These are phyloP conservation scores for Datura wrightii DNA, from an alignment of 257 asterid species.

Conservation along the genomic window DNA sequence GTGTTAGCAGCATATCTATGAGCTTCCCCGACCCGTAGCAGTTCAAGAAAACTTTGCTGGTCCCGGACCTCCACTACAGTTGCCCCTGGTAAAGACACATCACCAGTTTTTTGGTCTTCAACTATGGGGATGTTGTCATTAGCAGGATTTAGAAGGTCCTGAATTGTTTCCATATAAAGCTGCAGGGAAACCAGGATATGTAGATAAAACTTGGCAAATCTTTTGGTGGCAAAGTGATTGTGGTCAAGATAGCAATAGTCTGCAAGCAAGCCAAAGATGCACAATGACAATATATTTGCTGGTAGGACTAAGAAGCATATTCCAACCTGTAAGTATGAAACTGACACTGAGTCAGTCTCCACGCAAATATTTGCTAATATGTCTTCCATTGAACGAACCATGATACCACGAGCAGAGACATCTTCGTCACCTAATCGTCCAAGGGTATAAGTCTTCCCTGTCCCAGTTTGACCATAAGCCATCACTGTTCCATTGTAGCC, in stretches of 20 bases:
- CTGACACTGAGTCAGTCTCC: conserved; percentile 79
- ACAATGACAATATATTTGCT: background rate
- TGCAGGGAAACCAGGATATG: conserved; percentile 48
- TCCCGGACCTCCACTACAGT: conserved; percentile 80
- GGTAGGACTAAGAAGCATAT: conserved; percentile 13
- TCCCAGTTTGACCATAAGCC: conserved; percentile 99
- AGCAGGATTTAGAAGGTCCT: conserved; percentile 89
- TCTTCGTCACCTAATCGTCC: conserved; percentile 98
- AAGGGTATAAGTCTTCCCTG: conserved; percentile 98
- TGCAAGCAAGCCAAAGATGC: background rate
- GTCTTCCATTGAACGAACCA: conserved; percentile 99
- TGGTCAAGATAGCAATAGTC: background rate
- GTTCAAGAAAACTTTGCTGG: conserved; percentile 89
- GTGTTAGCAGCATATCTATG: conserved; percentile 99
- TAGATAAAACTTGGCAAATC: conserved; percentile 33
- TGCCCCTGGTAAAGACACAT: conserved; percentile 98
- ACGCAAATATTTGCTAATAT: conserved; percentile 78
- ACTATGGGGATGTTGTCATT: conserved; percentile 95
- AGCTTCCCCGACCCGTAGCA: conserved; percentile 91
- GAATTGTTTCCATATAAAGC: conserved; percentile 98
- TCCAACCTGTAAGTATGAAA: conserved; percentile 93
- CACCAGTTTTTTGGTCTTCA: conserved; percentile 94
- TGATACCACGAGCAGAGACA: conserved; percentile 97
- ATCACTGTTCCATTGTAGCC: conserved; percentile 99
- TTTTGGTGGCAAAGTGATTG: background rate